phyloP scores from a whole-genome alignment of 495 filamentous ascomycete species.

The Evansstolkia leycettana region DNA sequence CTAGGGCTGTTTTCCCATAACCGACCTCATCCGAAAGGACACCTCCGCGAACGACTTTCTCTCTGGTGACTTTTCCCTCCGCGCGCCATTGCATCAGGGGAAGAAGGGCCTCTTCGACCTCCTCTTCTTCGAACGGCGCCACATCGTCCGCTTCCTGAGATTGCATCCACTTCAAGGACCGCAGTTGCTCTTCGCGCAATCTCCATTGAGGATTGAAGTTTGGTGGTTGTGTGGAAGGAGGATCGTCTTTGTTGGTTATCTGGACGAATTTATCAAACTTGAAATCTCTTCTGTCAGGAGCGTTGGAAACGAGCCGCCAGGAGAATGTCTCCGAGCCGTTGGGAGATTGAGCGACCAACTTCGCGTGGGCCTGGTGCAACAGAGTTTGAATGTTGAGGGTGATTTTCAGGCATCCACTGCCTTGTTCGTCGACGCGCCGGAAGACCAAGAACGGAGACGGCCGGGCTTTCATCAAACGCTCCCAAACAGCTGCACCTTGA shows the following conservation, averaged over 20 bases:
- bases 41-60: conserved; percentile 46
- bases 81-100: conserved; percentile 47
- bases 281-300: conserved; percentile 19
- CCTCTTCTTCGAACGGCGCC: conserved; percentile 45
- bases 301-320: conserved; percentile 43
- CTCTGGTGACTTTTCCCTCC: conserved; percentile 35
- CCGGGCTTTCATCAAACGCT: conserved; percentile 34
- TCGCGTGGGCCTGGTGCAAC: conserved; percentile 39
- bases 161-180: conserved; percentile 56
- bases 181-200: conserved; percentile 42
- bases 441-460: conserved; percentile 36
- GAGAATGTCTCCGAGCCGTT: conserved; percentile 11
- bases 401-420: conserved; percentile 26
- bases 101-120: conserved; percentile 55
- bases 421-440: conserved; percentile 15
- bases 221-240: conserved; percentile 21
- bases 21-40: conserved; percentile 67
- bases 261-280: conserved; percentile 25
- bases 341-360: conserved; percentile 11
- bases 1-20: conserved; percentile 73
- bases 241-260: conserved; percentile 31
- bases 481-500: conserved; percentile 29
- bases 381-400: conserved; percentile 43
- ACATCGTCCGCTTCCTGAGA: conserved; percentile 38
- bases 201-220: conserved; percentile 22